Evolutionary conservation across 2,329 filamentous ascomycete genomes (phyloP), one percentile per base, ranked within the genome.

Genomic region (Paraphoma chrysanthemicola): DNA sequence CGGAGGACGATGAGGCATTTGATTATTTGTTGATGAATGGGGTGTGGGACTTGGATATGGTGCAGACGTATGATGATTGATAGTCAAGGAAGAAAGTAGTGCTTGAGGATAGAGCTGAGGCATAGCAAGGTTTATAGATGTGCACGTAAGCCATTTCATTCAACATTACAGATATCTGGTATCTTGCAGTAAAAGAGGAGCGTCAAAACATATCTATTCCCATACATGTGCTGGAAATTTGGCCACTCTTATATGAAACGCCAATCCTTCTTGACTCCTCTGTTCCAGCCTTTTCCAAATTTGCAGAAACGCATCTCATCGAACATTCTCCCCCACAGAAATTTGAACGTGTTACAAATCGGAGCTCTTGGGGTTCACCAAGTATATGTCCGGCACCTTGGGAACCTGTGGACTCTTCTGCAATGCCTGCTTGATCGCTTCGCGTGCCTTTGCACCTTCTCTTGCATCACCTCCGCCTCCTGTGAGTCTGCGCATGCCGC

Each of bases 401-500:
- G 81, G 81, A 11, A 83, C 79, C 57, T 78, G 77, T 3, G 81
- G 81, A 56, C 78, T 80, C 68, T 78, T 79, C 51, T 76, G 71
- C 38, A 77, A 54, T 18, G 69, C 69, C 51, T 64, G 55, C 46
- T 74, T 75, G 33, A 78, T 69, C 9, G 70, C 71, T 10, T 77
- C 76, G 49, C 77, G 59, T 14, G 70, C 71, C 53, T 73, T 76
- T 10, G 77, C 64, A 11, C 73, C 71, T 28, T 81, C 79, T 48
- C 74, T 77, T 9, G 71, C 74, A 42, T 78, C 76, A 0, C 75
- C 74, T 5, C 77, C 72, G 41, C 85, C 84, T 9, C 87, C 86
- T 2, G 88, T 90, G 51, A 90, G 78, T 51, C 88, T 79, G 6
- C 88, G 79, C 79, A 90, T 85, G 8, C 86, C 83, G 11, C 81